These are phyloP conservation scores for Bimuria novae-zelandiae DNA, from an alignment of 2,329 filamentous ascomycete species.

Conservation along the genomic window DNA sequence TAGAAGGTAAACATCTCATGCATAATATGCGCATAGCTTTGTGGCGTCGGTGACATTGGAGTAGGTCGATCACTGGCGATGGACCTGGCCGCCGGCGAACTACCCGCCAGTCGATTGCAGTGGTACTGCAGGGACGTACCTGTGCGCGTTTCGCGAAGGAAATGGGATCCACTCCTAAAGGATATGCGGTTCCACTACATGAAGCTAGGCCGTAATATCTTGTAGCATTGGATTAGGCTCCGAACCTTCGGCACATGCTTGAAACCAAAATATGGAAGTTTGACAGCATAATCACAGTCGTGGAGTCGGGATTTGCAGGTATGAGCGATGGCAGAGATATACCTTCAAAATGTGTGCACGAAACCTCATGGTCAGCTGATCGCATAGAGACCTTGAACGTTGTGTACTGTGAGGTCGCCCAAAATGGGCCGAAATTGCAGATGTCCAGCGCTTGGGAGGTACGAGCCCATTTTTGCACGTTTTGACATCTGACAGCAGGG, in stretches of 20 bases:
- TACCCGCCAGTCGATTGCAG: not conserved
- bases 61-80: not conserved
- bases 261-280: not conserved
- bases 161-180: not conserved
- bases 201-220: not conserved
- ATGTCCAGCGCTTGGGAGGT: not conserved
- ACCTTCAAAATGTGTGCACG: too few relatives aligned
- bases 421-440: too few relatives aligned
- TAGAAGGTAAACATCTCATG: not conserved
- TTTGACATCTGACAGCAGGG: not conserved
- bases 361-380: too few relatives aligned
- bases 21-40: not conserved
- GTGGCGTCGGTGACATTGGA: not conserved
- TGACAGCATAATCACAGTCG: not conserved
- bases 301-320: not conserved
- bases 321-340: not conserved
- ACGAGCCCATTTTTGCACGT: not conserved
- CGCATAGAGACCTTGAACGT: too few relatives aligned
- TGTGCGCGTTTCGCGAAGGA: not conserved
- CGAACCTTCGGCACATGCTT: not conserved
- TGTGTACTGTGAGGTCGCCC: too few relatives aligned
- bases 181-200: too few relatives aligned
- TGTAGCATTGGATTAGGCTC: not conserved
- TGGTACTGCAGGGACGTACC: not conserved
- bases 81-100: not conserved